A percentile compares a stretch with the other conserved stretches of the same genome.
These are phyloP conservation scores for Phytophthora melonis DNA, from an alignment of 352 stramenopile genomes.

Conservation along the genomic window DNA sequence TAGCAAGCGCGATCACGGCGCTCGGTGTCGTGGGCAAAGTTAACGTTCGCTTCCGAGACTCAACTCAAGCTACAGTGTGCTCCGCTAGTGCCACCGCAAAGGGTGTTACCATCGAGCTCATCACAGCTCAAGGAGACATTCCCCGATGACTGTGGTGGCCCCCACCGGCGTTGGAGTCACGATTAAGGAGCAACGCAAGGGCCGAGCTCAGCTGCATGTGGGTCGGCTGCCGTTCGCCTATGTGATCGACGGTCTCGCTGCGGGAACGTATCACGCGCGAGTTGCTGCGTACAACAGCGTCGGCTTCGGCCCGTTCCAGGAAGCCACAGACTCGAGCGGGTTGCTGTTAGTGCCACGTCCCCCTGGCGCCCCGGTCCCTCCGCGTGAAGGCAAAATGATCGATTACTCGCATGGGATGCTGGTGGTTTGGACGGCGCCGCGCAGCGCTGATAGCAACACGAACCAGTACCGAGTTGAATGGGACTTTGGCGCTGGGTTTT, in stretches of 20 bases:
- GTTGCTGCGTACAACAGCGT: conserved; percentile 95
- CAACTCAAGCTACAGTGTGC: conserved; percentile 60
- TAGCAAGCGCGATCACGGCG: conserved; percentile 60
- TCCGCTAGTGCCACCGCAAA: conserved; percentile 33
- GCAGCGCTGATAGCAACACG: conserved; percentile 81
- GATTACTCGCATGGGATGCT: conserved; percentile 49
- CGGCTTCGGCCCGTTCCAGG: conserved; percentile 88
- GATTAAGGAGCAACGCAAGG: conserved; percentile 62
- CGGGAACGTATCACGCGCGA: conserved; percentile 89
- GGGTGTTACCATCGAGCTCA: conserved; percentile 65
- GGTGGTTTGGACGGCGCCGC: conserved; percentile 81
- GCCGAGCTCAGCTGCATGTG: conserved; percentile 62
- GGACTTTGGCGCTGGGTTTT: conserved; percentile 92
- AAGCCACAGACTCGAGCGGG: conserved; percentile 43
- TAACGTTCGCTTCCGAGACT: conserved; percentile 51
- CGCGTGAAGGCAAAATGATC: conserved; percentile 72
- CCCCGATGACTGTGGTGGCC: conserved; percentile 30
- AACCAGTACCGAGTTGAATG: conserved; percentile 95
- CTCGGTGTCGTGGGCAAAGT: conserved; percentile 71
- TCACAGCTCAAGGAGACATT: conserved; percentile 62
- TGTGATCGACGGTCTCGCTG: conserved; percentile 81
- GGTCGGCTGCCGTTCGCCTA: conserved; percentile 85
- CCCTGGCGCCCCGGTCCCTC: conserved; percentile 74
- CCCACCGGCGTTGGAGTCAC: conserved; percentile 16
- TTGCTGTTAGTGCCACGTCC: conserved; percentile 42